Conservation (phyloP, 768 basidiomycete species). For the Tulasnella sp. region DNA sequence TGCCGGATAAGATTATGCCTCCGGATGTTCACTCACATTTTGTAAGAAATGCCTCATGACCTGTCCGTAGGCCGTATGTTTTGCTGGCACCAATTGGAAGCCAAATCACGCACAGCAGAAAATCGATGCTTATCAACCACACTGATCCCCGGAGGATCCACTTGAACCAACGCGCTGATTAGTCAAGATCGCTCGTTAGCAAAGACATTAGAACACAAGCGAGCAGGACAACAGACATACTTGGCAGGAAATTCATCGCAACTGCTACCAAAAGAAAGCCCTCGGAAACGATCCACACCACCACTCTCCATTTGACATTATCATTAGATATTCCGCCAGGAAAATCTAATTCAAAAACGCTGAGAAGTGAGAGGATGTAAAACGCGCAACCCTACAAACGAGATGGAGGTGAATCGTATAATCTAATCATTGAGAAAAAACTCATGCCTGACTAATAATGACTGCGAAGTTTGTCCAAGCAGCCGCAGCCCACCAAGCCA, state of each 20-base stretch:
- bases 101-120: conserved; percentile 25
- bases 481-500: conserved; percentile 24
- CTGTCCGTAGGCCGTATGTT: conserved; percentile 26
- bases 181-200: too few species aligned
- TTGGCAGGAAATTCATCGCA: not conserved
- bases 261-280: conserved; percentile 19
- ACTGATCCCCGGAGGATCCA: conserved; percentile 25
- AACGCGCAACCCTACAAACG: conserved; percentile 21
- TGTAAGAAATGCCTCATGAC: conserved; percentile 22
- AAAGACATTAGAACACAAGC: too few species aligned
- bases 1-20: not conserved
- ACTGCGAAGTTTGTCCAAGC: conserved; percentile 27
- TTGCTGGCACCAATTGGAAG: conserved; percentile 26
- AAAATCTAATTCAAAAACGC: conserved; percentile 23
- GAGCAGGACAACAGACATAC: too few species aligned
- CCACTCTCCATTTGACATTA: conserved; percentile 26
- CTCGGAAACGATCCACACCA: conserved; percentile 24
- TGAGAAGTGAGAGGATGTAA: conserved; percentile 24
- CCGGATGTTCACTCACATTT: too few species aligned
- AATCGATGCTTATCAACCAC: conserved; percentile 24
- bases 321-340: conserved; percentile 23
- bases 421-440: too few species aligned
- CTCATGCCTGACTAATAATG: conserved; percentile 17
- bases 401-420: too few species aligned
- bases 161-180: conserved; percentile 19